Evolutionary conservation across 352 stramenopile species (phyloP).

Genomic region (Phytophthora pisi): DNA sequence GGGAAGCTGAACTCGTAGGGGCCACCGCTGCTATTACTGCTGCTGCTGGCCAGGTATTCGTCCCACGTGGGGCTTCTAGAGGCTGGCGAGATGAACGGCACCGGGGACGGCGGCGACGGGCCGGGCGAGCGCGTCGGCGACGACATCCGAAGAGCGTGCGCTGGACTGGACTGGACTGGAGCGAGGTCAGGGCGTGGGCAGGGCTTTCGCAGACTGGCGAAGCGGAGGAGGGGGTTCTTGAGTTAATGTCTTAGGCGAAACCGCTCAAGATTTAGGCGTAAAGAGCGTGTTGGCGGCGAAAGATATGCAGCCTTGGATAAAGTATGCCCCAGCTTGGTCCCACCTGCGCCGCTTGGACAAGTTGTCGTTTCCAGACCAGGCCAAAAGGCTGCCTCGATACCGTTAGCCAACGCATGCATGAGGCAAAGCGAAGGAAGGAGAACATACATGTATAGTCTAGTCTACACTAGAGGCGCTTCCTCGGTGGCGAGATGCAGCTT

Average conservation of each 20-base stretch:
- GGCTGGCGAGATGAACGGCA: slow-evolving; percentile 14
- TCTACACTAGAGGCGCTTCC: too few species aligned
- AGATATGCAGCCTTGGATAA: slow-evolving; percentile 23
- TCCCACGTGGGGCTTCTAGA: slow-evolving; percentile 28
- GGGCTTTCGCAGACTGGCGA: slow-evolving; percentile 14
- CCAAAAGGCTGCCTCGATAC: not conserved
- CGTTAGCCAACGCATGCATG: too few species aligned
- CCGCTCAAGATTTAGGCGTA: slow-evolving; percentile 24
- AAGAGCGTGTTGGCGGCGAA: not conserved
- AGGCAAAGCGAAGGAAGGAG: too few species aligned
- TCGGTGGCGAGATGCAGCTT: too few species aligned
- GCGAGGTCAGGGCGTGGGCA: not conserved
- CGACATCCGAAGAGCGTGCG: slow-evolving; percentile 9
- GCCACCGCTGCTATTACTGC: not conserved
- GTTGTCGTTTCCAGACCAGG: not conserved
- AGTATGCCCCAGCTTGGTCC: slow-evolving; percentile 15
- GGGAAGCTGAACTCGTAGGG: slow-evolving; percentile 24
- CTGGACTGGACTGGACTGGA: not conserved
- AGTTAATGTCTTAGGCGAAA: slow-evolving; percentile 25
- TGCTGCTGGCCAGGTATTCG: slow-evolving; percentile 24
- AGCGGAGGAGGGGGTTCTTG: not conserved
- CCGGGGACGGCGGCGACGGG: slow-evolving; percentile 14
- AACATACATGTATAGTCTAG: too few species aligned
- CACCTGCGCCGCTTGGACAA: slow-evolving; percentile 9
- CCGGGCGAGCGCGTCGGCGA: slow-evolving; percentile 1